Evolutionary conservation across 2,329 filamentous ascomycete species (phyloP), one percentile per base, ranked within the genome.

Genomic region (Hypomyces rosellus): DNA sequence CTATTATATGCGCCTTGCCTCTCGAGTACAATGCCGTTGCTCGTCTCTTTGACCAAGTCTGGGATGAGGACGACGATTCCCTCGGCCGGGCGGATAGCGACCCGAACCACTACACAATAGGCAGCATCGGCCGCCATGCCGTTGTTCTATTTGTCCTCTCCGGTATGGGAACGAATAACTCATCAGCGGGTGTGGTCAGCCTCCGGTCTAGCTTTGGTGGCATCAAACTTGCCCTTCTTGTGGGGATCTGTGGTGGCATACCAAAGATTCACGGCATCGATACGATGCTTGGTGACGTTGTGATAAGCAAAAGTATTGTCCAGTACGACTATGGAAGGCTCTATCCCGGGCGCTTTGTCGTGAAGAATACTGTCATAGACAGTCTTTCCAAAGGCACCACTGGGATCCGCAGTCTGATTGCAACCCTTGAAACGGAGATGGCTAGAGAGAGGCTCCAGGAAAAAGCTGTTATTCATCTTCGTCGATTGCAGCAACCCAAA

Each of bases 171-270:
- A 68, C 60, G 18, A 52, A 34, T 9, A 61, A 25, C 16, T 60
- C 67, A 0, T 59, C 65, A 0, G 49, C 43, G 3, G 54, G 62
- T 0, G 55, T 65, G 0, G 52, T 61, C 0, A 59, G 55, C 15
- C 50, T 74, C 9, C 61, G 61, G 0, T 56, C 53, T 1, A 74
- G 68, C 42, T 74, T 66, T 38, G 45, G 50, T 0, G 50, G 52
- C 3, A 50, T 75, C 4, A 62, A 57, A 18, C 54, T 74, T 0
- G 65, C 54, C 0, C 25, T 75, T 0, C 42, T 74, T 0, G 65
- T 68, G 3, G 72, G 72, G 0, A 61, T 74, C 3, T 74, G 71
- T 41, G 73, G 70, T 0, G 71, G 66, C 11, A 59, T 68, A 5
- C 69, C 70, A 1, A 22, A 36, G 0, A 45, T 33, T 0, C 3